These are phyloP conservation scores for Raddia distichophylla DNA, from an alignment of 176 grass and related monocot genomes.

Conservation along the genomic window DNA sequence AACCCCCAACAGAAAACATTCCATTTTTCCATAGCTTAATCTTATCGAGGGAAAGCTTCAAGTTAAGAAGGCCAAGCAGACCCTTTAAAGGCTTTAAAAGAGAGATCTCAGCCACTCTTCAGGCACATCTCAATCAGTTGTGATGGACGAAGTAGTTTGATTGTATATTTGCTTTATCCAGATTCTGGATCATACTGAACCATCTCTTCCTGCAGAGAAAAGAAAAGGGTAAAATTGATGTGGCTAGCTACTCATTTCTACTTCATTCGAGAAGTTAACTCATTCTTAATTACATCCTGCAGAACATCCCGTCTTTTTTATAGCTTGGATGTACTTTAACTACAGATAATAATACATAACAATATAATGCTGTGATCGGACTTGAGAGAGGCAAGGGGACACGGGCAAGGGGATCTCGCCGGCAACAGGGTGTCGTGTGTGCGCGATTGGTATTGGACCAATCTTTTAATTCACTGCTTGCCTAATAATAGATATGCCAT, in stretches of 20 bases:
- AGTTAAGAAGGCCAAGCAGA: not conserved
- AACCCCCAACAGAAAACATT: conserved; percentile 10
- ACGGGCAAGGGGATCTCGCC: no score
- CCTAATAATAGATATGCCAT: no score
- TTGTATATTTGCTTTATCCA: conserved; percentile 42
- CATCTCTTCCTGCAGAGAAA: conserved; percentile 81
- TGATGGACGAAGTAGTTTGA: conserved; percentile 56
- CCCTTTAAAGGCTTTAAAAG: conserved; percentile 81
- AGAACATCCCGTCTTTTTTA: conserved; percentile 30
- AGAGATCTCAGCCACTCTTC: conserved; percentile 58
- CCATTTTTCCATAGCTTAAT: conserved; percentile 6
- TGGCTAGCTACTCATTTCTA: not conserved
- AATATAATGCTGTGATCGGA: not conserved
- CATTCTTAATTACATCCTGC: conserved; percentile 11
- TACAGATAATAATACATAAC: conserved; percentile 25
- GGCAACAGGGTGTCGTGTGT: no score
- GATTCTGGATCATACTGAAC: conserved; percentile 49
- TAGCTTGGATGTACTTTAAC: conserved; percentile 6
- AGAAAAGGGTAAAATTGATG: not conserved
- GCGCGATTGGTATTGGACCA: no score
- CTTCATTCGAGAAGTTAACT: not conserved
- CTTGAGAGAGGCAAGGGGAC: no score
- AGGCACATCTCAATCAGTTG: conserved; percentile 85
- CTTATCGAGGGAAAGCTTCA: not conserved
- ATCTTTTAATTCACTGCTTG: no score